Base-by-base conservation (phyloP, 1,284 basidiomycete species). In the Ceratobasidium papillatum region DNA sequence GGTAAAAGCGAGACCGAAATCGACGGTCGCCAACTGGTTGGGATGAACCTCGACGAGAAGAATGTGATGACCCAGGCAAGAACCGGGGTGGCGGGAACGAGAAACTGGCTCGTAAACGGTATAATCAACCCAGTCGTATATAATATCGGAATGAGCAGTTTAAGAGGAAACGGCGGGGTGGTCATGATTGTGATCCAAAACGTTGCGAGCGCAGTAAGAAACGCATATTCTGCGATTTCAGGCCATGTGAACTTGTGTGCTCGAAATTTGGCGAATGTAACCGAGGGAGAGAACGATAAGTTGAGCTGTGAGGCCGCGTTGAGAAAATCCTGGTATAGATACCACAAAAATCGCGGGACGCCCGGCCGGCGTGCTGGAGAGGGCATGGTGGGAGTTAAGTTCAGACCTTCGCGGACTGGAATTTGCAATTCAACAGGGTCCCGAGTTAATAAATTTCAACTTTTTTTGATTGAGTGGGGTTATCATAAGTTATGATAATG, bases 1-100 rank as follows among this genome's bases (percentile, higher is more conserved):
- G 97, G 97, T 2, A 99, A 89, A 32, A 99, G 87, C 11, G 94
- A 92, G 74, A 99, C 96, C 79, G 94, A 96, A 69, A 98, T 94
- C 25, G 86, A 84, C 0, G 96, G 96, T 1, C 96, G 86, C 80
- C 88, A 89, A 2, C 83, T 78, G 11, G 87, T 85, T 0, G 95
- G 93, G 76, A 98, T 94, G 84, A 94, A 98, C 58, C 91, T 87
- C 49, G 93, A 94, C 22, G 91, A 90, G 85, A 93, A 98, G 84
- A 91, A 98, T 3, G 90, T 88, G 77, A 97, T 86, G 43, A 97
- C 85, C 89, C 93, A 98, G 19, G 90, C 85, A 77, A 98, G 90
- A 64, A 99, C 86, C 11, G 96, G 96, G 0, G 90, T 91, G 0
- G 94, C 96, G 0, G 95, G 96, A 30, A 75, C 66, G 56, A 98